Base-by-base conservation (phyloP, 2,329 filamentous ascomycete species). In the Elsinoe necatrix region DNA sequence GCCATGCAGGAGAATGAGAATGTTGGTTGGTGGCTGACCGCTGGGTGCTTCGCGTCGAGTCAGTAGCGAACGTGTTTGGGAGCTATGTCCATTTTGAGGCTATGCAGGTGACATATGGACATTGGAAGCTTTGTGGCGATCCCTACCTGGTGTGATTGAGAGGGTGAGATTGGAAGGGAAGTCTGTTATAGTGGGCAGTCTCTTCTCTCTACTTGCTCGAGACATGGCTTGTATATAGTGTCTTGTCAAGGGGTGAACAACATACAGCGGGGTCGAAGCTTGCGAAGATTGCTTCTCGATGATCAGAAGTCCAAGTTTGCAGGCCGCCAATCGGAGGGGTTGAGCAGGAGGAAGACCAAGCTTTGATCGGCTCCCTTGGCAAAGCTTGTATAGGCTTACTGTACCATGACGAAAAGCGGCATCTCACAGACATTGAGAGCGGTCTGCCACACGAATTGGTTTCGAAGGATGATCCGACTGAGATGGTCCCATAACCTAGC, bases 1-100 rank as follows among this genome's bases (percentile, higher is more conserved):
- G 61, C 89, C 89, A 70, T 95, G 90, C 58, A 95, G 82, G 54
- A 95, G 80, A 66, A 95, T 73, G 60, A 95, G 81, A 63, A 95
- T 77, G 63, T 91, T 85, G 42, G 83, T 86, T 8, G 85, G 81
- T 11, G 80, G 79, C 59, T 86, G 81, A 23, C 68, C 66, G 29
- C 63, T 60, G 35, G 79, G 65, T 12, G 75, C 73, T 66, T 70
- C 34, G 31, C 4, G 23, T 3, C 16, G 18, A 14, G 50, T 57
- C 35, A 59, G 55, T 37, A 21, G 12, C 7, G 55, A 35, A 35
- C 56, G 42, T 54, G 59, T 42, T 45, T 52, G 48, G 55, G 56
- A 57, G 55, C 45, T 60, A 52, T 60, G 55, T 37, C 34, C 34
- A 45, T 34, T 42, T 45, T 54, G 57, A 45, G 57, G 45, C 27